Evolutionary conservation across 352 stramenopile genomes (phyloP).

Genomic region (Phytophthora melonis): DNA sequence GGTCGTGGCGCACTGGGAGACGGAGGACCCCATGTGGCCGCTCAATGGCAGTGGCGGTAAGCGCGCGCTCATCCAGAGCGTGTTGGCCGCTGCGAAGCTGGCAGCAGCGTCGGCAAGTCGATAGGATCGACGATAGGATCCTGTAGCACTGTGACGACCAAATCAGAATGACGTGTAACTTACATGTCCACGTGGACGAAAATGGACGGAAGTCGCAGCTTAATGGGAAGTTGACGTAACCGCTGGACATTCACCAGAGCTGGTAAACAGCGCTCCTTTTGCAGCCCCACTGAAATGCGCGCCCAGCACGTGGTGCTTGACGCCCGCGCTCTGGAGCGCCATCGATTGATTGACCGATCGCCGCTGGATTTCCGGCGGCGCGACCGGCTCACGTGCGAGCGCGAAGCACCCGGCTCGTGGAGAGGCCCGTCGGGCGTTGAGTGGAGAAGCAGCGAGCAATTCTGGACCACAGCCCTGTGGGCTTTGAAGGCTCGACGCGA

Average conservation of each 20-base stretch:
- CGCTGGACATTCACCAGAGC: not conserved
- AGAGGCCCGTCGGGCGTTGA: not conserved
- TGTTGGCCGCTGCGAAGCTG: not conserved
- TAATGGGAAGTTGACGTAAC: not conserved
- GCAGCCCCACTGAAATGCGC: not conserved
- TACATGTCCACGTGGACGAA: not conserved
- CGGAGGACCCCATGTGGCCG: conserved; percentile 1
- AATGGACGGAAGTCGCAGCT: too few species aligned
- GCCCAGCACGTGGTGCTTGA: not conserved
- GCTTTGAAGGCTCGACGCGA: not conserved
- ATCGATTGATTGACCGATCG: not conserved
- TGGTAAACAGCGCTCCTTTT: not conserved
- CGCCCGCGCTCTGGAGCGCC: not conserved
- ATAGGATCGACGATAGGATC: not conserved
- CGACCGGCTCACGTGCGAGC: not conserved
- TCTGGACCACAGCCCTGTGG: not conserved
- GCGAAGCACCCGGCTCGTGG: not conserved
- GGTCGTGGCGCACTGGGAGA: not conserved
- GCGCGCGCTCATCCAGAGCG: not conserved
- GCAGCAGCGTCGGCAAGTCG: not conserved
- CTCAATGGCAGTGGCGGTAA: conserved; percentile 6
- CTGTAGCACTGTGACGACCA: not conserved
- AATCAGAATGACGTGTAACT: not conserved
- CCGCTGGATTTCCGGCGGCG: conserved; percentile 1
- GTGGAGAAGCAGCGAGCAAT: not conserved